Conservation (phyloP, 108 stramenopile species). For the Halocafeteria seosinensis region DNA sequence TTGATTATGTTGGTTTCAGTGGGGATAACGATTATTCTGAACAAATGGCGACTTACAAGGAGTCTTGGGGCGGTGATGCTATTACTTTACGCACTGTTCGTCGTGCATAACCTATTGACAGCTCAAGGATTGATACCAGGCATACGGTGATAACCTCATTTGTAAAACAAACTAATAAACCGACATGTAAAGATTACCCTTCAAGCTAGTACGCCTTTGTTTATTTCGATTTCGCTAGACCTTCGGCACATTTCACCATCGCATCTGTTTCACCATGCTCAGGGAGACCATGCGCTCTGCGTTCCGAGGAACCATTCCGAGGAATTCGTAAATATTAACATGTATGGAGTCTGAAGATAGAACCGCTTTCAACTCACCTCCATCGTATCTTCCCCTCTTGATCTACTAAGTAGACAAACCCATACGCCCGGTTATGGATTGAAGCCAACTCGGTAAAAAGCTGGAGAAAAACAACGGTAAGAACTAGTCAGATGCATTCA, state of each 20-base stretch:
- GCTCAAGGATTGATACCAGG: not conserved
- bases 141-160: too few relatives aligned
- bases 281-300: not conserved
- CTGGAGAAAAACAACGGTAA: too few relatives aligned
- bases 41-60: constrained; percentile 7
- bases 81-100: constrained; percentile 13
- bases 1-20: constrained; percentile 19
- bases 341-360: too few relatives aligned
- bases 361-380: not conserved
- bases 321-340: too few relatives aligned
- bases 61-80: constrained; percentile 17
- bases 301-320: too few relatives aligned
- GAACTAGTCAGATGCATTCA: too few relatives aligned
- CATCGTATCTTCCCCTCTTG: not conserved
- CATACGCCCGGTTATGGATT: not conserved
- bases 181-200: too few relatives aligned
- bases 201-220: too few relatives aligned
- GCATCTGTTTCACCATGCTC: not conserved
- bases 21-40: constrained; percentile 7
- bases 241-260: too few relatives aligned
- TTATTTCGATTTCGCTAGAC: too few relatives aligned
- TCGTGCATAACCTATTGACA: constrained; percentile 2
- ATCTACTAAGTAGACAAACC: not conserved
- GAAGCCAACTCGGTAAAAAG: not conserved
- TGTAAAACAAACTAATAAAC: too few relatives aligned